Base-by-base conservation (phyloP, 1,284 basidiomycete species). In the Naganishia liquefaciens region DNA sequence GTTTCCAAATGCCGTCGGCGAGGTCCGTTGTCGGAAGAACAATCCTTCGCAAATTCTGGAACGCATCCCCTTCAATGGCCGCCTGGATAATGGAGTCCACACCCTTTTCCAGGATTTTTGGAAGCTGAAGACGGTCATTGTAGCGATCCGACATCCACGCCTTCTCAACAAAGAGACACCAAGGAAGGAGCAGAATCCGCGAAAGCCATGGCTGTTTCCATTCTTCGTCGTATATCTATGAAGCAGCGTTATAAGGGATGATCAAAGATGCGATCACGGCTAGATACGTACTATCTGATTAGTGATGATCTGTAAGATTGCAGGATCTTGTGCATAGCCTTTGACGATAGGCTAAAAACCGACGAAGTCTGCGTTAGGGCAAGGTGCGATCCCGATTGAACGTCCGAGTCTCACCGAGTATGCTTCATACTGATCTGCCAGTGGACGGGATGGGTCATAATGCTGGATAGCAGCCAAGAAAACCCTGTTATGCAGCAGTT, bases 181-280 rank as follows among this genome's bases (percentile, higher is more conserved):
- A 66, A 15, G 55, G 47, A 15, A 66, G 58, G 21, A 66, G 57
- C 43, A 66, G 28, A 40, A 66, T 54, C 5, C 58, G 51, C 25
- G 64, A 66, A 19, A 66, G 37, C 64, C 64, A 66, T 25, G 57
- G 55, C 23, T 65, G 63, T 28, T 65, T 65, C 63, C 63, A 65
- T 61, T 65, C 63, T 44, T 65, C 47, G 19, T 65, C 49, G 49
- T 60, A 50, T 17, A 65, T 60, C 63, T 64, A 23, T 4, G 21
- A 37, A 37, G 10, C 33, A 37, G 7, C 33, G 2, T 10, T 13
- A 37, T 37, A 37, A 9, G 33, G 23, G 13, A 13, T 9, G 43
- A 23, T 25, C 9, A 11, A 53, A 15, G 21, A 42, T 62, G 11
- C 15, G 13, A 30, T 37, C 28, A 17, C 5, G 5, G 40, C 15